A percentile compares a stretch with the other conserved stretches of the same genome.
Conservation (phyloP, 768 basidiomycete genomes). For the Phlegmacium glaucopus region DNA sequence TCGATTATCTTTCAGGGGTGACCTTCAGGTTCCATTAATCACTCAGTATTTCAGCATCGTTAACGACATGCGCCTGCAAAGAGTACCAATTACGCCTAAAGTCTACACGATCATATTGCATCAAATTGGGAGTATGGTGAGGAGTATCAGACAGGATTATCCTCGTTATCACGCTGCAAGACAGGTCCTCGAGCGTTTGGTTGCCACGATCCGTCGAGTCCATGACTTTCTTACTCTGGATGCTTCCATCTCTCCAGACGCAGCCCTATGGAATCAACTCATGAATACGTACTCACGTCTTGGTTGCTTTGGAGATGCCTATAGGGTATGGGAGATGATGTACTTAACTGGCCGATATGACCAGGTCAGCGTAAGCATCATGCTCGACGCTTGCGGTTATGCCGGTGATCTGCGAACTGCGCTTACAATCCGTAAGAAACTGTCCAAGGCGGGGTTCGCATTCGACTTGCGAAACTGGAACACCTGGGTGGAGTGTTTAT, state of each 20-base stretch:
- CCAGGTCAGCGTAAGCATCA: constrained; percentile 70
- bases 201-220: constrained; percentile 53
- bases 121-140: constrained; percentile 47
- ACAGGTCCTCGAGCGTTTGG: constrained; percentile 29
- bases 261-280: constrained; percentile 72
- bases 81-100: constrained; percentile 50
- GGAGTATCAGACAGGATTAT: constrained; percentile 19
- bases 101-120: constrained; percentile 69
- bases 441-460: constrained; percentile 44
- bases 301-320: constrained; percentile 66
- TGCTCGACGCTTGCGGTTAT: constrained; percentile 80
- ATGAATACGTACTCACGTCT: constrained; percentile 89
- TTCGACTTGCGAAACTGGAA: constrained; percentile 76
- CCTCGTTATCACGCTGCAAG: constrained; percentile 1
- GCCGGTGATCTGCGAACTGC: constrained; percentile 50
- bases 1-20: constrained; percentile 48
- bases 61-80: constrained; percentile 72
- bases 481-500: constrained; percentile 83
- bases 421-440: constrained; percentile 49
- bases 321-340: constrained; percentile 78
- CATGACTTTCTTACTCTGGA: constrained; percentile 82
- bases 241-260: constrained; percentile 68
- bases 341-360: constrained; percentile 56
- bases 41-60: constrained; percentile 72
- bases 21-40: constrained; percentile 39